Conservation (phyloP, 768 basidiomycete species). For the Asterophora lycoperdoides region DNA sequence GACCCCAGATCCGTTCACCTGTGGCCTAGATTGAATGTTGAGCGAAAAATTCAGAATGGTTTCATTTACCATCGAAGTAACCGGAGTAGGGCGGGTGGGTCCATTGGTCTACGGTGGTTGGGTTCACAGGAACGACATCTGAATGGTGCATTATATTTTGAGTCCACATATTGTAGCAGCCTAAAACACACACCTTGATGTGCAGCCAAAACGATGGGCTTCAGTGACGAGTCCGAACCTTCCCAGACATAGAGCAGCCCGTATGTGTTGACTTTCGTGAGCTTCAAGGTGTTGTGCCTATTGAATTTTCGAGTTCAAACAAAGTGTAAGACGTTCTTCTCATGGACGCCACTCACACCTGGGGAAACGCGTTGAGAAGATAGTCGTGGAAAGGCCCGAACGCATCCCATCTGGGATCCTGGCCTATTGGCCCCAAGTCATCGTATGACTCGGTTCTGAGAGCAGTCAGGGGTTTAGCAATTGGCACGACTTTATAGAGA, state of each 20-base stretch:
- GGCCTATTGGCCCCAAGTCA: constrained; percentile 41
- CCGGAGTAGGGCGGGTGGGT: constrained; percentile 57
- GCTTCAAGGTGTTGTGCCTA: constrained; percentile 54
- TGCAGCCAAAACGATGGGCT: constrained; percentile 65
- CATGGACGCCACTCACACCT: constrained; percentile 41
- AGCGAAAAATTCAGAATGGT: not conserved
- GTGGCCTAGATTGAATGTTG: not conserved
- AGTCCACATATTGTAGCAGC: not conserved
- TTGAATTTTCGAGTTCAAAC: not conserved
- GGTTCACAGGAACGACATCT: constrained; percentile 65
- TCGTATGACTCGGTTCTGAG: constrained; percentile 52
- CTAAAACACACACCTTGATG: constrained; percentile 51
- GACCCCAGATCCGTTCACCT: constrained; percentile 65
- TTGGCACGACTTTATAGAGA: no score
- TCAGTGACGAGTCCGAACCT: constrained; percentile 56
- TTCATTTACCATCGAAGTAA: constrained; percentile 42
- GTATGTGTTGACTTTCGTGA: constrained; percentile 74
- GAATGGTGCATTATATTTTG: not conserved
- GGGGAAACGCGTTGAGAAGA: constrained; percentile 50
- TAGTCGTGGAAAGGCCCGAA: constrained; percentile 55
- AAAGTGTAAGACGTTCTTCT: not conserved
- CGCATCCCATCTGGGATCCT: constrained; percentile 51
- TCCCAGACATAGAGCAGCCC: constrained; percentile 73
- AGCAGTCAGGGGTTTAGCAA: not conserved
- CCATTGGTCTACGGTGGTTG: constrained; percentile 47